Percentiles rank a stretch among this genome's conserved stretches.
Conservation (phyloP, 2,329 filamentous ascomycete species). For the Plectosphaerella sp. region DNA sequence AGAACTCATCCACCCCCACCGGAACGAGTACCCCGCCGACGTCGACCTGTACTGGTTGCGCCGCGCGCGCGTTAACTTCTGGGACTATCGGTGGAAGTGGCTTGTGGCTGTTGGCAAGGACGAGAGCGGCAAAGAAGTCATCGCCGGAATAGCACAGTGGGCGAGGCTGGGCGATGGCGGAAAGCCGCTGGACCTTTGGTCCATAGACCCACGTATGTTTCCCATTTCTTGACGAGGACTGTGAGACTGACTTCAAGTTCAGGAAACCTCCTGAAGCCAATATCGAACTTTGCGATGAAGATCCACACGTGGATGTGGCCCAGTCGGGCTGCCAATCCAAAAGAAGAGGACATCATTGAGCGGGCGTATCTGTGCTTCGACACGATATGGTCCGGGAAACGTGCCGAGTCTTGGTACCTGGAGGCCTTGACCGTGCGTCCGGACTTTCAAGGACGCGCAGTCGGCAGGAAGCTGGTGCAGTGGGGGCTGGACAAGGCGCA, state of each 20-base stretch:
- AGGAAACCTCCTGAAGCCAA: slow-evolving; percentile 14
- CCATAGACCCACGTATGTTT: slow-evolving; percentile 14
- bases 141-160: slow-evolving; percentile 19
- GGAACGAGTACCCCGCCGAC: slow-evolving; percentile 22
- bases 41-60: slow-evolving; percentile 24
- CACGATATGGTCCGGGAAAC: slow-evolving; percentile 20
- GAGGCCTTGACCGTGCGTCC: slow-evolving; percentile 32
- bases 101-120: slow-evolving; percentile 19
- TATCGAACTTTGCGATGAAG: slow-evolving; percentile 7
- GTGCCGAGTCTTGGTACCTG: slow-evolving; percentile 31
- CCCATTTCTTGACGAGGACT: no score
- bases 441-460: slow-evolving; percentile 27
- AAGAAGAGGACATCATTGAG: slow-evolving; percentile 14
- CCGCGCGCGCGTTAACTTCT: slow-evolving; percentile 18
- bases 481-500: slow-evolving; percentile 34
- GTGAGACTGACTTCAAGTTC: not conserved
- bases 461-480: slow-evolving; percentile 30
- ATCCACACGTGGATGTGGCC: slow-evolving; percentile 12
- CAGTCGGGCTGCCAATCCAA: slow-evolving; percentile 16
- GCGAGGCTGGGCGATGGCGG: slow-evolving; percentile 14
- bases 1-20: slow-evolving; percentile 26
- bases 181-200: slow-evolving; percentile 9
- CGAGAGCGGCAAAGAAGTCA: slow-evolving; percentile 8
- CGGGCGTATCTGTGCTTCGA: slow-evolving; percentile 14
- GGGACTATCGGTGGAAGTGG: slow-evolving; percentile 20